Evolutionary conservation across 1,139 yeast species (phyloP).

Genomic region (Blastobotrys indianensis): DNA sequence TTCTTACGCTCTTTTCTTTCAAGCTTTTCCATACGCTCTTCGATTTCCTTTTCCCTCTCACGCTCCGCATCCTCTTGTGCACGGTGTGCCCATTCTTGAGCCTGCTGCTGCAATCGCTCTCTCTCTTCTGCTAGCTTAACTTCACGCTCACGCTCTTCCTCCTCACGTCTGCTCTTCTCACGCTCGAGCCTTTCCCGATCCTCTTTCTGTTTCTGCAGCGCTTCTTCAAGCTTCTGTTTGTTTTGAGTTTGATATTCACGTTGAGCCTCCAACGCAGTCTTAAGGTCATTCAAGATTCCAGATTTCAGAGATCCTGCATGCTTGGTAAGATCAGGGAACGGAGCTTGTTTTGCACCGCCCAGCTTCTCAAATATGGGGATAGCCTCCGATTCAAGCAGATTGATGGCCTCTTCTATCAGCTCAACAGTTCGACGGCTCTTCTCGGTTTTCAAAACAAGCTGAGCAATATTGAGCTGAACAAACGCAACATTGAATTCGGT

Average conservation of each 20-base stretch:
- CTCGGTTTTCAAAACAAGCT: conserved; percentile 61
- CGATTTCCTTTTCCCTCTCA: conserved; percentile 33
- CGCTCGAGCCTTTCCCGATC: conserved; percentile 45
- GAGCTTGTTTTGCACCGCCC: conserved; percentile 55
- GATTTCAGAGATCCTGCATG: conserved; percentile 80
- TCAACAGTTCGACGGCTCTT: conserved; percentile 53
- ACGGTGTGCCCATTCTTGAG: conserved; percentile 70
- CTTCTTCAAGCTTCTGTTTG: conserved; percentile 62
- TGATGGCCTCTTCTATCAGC: conserved; percentile 55
- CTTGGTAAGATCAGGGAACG: conserved; percentile 77
- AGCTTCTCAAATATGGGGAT: conserved; percentile 55
- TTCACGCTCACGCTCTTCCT: conserved; percentile 54
- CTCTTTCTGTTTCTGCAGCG: conserved; percentile 57
- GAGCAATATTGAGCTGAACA: conserved; percentile 83
- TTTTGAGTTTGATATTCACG: conserved; percentile 55
- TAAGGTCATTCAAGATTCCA: conserved; percentile 67
- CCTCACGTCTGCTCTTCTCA: conserved; percentile 27
- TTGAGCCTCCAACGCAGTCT: conserved; percentile 67
- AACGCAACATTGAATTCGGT: conserved; percentile 76
- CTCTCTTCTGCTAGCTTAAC: conserved; percentile 75
- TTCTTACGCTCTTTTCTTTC: conserved; percentile 19
- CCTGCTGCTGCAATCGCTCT: conserved; percentile 77
- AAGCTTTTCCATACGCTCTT: conserved; percentile 23
- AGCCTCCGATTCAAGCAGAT: conserved; percentile 54
- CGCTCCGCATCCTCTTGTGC: conserved; percentile 25